phyloP scores from a whole-genome alignment of 2,329 filamentous ascomycete genomes.

The Ceratocystis smalleyi region DNA sequence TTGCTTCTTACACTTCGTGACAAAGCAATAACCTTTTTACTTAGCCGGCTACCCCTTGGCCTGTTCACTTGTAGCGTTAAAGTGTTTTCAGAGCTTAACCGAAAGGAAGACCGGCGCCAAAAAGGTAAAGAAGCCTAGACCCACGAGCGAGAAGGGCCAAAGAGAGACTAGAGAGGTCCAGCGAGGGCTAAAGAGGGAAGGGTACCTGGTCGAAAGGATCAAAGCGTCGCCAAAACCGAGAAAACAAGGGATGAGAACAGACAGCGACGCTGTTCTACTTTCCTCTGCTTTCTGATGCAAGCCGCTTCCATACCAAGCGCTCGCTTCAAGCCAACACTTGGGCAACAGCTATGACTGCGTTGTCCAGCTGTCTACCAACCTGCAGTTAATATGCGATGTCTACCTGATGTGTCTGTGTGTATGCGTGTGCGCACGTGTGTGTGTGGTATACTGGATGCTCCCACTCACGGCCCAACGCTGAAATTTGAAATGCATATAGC shows the following conservation, averaged over 20 bases:
- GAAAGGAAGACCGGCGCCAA: not conserved
- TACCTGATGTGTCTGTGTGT: not conserved
- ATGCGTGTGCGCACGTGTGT: not conserved
- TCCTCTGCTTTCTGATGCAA: not conserved
- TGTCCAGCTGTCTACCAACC: not conserved
- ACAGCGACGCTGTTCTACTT: not conserved
- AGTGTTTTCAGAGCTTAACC: conserved; percentile 5
- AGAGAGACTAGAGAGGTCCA: too few species aligned
- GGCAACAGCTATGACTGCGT: not conserved
- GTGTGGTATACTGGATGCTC: not conserved
- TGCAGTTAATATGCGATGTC: not conserved
- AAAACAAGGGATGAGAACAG: not conserved
- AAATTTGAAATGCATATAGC: not conserved
- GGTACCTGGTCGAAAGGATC: not conserved
- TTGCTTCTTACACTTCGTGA: not conserved
- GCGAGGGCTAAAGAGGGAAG: not conserved
- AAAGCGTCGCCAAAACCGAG: not conserved
- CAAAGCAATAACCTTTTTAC: not conserved
- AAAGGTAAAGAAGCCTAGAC: not conserved
- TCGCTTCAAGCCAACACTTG: not conserved
- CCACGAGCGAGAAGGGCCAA: too few species aligned
- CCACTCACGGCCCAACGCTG: not conserved
- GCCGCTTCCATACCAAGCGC: not conserved
- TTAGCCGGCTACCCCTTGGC: not conserved
- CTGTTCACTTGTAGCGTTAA: conserved; percentile 1